phyloP scores from a whole-genome alignment of 352 stramenopile species.

The Phytophthora niederhauseri region DNA sequence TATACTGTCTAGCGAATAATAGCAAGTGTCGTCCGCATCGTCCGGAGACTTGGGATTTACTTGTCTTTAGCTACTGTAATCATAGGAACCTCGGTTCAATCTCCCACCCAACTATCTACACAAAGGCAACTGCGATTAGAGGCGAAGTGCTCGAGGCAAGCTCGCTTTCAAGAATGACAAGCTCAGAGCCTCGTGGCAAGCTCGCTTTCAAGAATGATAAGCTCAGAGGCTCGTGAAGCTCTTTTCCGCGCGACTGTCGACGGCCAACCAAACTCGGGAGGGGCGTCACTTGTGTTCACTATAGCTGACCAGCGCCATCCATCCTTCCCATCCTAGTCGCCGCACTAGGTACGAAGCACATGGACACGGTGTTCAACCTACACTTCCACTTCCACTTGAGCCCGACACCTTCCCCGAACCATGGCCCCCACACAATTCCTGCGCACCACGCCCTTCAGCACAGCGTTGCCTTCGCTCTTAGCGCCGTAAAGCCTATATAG shows the following conservation, averaged over 20 bases:
- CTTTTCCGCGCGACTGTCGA: conserved; percentile 2
- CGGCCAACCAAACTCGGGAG: conserved; percentile 30
- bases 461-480: neutral
- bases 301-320: conserved; percentile 9
- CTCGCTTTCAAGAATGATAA: conserved; percentile 23
- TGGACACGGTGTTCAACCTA: conserved; percentile 1
- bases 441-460: neutral
- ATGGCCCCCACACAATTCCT: neutral
- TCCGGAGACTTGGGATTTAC: conserved; percentile 49
- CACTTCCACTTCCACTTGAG: neutral
- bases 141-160: neutral
- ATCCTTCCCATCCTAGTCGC: conserved; percentile 10
- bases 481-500: neutral
- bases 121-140: neutral
- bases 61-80: conserved; percentile 75
- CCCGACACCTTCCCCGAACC: neutral
- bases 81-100: conserved; percentile 41
- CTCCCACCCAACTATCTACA: neutral
- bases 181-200: neutral
- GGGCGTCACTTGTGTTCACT: conserved; percentile 14
- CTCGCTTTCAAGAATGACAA: conserved; percentile 23
- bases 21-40: conserved; percentile 72
- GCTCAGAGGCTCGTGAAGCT: neutral
- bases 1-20: conserved; percentile 91
- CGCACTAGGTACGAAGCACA: conserved; percentile 19